These are phyloP conservation scores for Starmerella sp. DNA, from an alignment of 805 yeast genomes.

Conservation along the genomic window DNA sequence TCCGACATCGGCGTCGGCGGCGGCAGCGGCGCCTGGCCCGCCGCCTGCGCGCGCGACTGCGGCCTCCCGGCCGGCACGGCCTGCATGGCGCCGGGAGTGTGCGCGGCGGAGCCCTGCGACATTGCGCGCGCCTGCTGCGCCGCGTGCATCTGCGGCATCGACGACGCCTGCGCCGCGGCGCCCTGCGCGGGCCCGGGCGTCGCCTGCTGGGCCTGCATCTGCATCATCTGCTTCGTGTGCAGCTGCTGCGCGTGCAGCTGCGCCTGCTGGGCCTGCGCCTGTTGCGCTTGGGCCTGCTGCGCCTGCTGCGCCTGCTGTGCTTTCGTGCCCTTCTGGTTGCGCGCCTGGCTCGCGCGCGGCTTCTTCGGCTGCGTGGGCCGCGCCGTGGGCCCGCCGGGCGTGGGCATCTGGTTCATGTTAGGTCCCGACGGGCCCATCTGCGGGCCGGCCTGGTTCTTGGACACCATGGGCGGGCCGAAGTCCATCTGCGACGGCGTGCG, in stretches of 20 bases:
- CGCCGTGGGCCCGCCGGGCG: neutral
- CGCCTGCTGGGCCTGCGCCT: neutral
- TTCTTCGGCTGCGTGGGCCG: neutral
- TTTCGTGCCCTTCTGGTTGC: neutral
- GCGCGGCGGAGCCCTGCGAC: neutral
- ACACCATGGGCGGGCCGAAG: neutral
- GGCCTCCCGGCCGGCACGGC: conserved; percentile 2
- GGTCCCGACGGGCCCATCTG: neutral
- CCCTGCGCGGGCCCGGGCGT: neutral
- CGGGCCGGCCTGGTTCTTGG: neutral
- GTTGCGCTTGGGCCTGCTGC: neutral
- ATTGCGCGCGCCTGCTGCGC: neutral
- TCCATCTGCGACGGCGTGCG: neutral
- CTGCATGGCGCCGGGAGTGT: conserved; percentile 2
- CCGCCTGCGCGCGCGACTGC: neutral
- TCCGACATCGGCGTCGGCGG: neutral
- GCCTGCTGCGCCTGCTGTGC: neutral
- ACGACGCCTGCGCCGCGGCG: neutral
- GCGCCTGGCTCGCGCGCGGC: neutral
- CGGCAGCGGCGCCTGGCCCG: neutral
- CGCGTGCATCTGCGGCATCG: neutral
- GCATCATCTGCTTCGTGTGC: neutral
- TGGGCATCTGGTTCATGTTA: neutral
- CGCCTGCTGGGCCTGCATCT: neutral
- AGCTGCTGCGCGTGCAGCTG: neutral